Conservation (phyloP, 83 land plant species). For the Picea engelmannii region DNA sequence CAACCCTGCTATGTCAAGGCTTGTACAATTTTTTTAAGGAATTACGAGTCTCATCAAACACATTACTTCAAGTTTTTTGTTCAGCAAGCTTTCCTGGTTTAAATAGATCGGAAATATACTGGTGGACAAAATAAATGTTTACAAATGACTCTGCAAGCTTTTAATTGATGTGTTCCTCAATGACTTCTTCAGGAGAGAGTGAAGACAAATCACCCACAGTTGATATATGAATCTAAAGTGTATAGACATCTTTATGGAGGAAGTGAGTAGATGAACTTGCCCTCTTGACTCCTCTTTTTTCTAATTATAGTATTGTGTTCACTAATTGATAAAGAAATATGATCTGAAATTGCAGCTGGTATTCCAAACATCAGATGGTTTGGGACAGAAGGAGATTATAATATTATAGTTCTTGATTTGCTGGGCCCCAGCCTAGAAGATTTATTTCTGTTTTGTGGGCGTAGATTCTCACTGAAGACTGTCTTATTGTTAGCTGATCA, state of each 20-base stretch:
- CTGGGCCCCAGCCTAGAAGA: slow-evolving; percentile 86
- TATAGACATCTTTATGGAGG: slow-evolving; percentile 72
- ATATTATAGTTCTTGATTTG: no score
- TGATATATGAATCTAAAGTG: slow-evolving; percentile 79
- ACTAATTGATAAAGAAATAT: not conserved
- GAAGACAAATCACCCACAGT: slow-evolving; percentile 77
- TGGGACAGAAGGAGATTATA: slow-evolving; percentile 71
- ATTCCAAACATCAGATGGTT: slow-evolving; percentile 72
- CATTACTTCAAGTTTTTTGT: not conserved
- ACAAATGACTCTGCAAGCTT: not conserved
- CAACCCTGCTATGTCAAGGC: not conserved
- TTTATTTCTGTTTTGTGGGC: slow-evolving; percentile 77
- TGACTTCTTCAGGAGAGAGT: slow-evolving; percentile 55
- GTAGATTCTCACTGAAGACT: slow-evolving; percentile 77
- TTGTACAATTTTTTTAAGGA: not conserved
- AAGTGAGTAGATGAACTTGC: slow-evolving; percentile 42
- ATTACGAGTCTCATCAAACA: not conserved
- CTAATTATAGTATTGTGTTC: not conserved
- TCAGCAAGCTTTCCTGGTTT: not conserved
- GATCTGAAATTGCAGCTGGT: slow-evolving; percentile 50
- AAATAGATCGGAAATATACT: not conserved
- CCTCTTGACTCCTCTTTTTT: not conserved
- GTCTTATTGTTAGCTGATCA: slow-evolving; percentile 89
- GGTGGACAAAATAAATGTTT: no score
- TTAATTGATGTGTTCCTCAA: slow-evolving; percentile 11